Evolutionary conservation across 805 yeast species (phyloP), one percentile per base, ranked within the genome.

Genomic region (Kodamaea sagamina): DNA sequence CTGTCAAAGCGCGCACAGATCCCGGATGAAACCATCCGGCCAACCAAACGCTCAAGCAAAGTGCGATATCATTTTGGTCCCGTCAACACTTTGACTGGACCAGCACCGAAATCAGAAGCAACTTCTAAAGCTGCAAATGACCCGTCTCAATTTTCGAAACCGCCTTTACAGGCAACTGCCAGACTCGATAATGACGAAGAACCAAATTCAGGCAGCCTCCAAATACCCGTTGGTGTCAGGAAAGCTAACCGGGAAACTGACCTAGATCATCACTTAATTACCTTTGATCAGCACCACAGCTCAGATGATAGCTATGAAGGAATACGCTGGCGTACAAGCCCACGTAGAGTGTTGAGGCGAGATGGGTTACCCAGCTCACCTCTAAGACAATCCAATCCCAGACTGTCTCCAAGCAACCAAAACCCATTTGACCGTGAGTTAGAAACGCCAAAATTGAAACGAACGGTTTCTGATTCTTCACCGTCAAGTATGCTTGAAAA

Each of bases 301-400:
- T 68, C 74, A 0, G 75, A 71, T 42, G 75, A 71, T 39, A 67
- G 72, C 43, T 69, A 66, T 46, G 75, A 71, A 32, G 74, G 75
- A 1, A 59, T 71, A 24, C 55, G 68, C 36, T 60, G 64, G 64
- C 36, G 43, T 7, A 55, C 54, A 4, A 51, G 52, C 35, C 54
- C 41, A 22, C 28, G 32, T 43, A 36, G 45, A 7, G 39, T 41
- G 3, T 34, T 41, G 18, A 19, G 44, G 16, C 28, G 44, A 12
- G 44, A 41, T 36, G 41, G 45, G 11, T 11, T 42, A 8, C 45
- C 45, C 1, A 36, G 41, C 19, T 42, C 45, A 3, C 45, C 45
- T 22, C 16, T 42, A 17, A 18, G 38, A 5, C 28, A 26, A 4
- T 37, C 40, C 32, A 37, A 25, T 15, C 34, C 34, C 3, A 38